Conservation (phyloP, 345 rosid genomes). For the Brassica juncea region DNA sequence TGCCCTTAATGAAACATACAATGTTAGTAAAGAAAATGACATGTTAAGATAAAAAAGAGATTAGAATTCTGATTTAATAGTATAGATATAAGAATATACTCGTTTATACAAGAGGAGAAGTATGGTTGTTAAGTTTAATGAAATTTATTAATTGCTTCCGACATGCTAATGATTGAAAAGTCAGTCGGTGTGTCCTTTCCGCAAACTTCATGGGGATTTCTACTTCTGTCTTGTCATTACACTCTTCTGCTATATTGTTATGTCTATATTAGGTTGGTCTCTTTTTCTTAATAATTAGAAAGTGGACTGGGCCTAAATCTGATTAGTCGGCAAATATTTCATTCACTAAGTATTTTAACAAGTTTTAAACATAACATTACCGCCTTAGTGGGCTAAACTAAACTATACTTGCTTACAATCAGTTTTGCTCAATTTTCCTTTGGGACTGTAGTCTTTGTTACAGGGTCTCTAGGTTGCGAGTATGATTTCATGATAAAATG, state of each 20-base stretch:
- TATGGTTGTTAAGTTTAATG: slow-evolving; percentile 30
- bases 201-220: slow-evolving; percentile 38
- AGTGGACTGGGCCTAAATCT: neutral
- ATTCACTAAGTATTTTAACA: too few relatives aligned
- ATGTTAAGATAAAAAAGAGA: too few relatives aligned
- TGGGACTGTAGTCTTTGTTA: neutral
- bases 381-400: too few relatives aligned
- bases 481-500: neutral
- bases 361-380: too few relatives aligned
- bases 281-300: neutral
- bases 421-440: too few relatives aligned
- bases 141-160: slow-evolving; percentile 36
- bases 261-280: neutral
- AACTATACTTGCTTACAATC: too few relatives aligned
- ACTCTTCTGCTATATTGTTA: neutral
- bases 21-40: too few relatives aligned
- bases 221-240: neutral
- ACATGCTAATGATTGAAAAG: slow-evolving; percentile 37
- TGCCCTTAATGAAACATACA: too few relatives aligned
- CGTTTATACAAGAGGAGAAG: slow-evolving; percentile 22
- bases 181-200: slow-evolving; percentile 36
- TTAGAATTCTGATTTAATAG: too few relatives aligned
- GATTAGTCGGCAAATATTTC: too few relatives aligned
- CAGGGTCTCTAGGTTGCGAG: neutral
- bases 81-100: too few relatives aligned